Conservation (phyloP, 2,329 filamentous ascomycete genomes). For the Fusarium longipes region DNA sequence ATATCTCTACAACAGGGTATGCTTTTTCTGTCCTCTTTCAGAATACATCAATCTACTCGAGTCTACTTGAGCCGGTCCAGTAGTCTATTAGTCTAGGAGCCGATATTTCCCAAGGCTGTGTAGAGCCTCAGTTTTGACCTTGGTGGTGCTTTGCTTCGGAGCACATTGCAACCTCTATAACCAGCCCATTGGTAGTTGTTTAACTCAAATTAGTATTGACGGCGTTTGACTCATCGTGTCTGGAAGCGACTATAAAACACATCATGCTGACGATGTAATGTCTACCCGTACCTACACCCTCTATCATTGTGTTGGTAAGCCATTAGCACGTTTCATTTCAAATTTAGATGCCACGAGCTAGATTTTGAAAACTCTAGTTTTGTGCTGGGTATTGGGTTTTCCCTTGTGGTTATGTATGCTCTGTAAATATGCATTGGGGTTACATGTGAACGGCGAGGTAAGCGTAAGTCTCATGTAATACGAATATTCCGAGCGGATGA, state of each 20-base stretch:
- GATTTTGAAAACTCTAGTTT: background rate
- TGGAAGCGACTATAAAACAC: background rate
- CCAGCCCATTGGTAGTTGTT: background rate
- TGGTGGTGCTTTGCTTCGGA: conserved; percentile 4
- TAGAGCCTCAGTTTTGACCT: background rate
- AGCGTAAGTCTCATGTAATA: background rate
- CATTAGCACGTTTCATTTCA: background rate
- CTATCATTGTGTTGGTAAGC: background rate
- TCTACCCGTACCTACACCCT: background rate
- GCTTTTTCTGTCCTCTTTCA: background rate
- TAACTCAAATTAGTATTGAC: background rate
- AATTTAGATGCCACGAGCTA: background rate
- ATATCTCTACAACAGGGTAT: accelerated
- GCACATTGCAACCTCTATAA: background rate
- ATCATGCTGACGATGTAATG: background rate
- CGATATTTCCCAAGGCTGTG: background rate
- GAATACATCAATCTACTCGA: background rate
- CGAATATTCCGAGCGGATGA: conserved; percentile 1
- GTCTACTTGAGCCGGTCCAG: background rate
- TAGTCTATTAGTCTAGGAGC: background rate
- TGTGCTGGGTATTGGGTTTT: background rate
- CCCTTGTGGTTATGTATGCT: background rate
- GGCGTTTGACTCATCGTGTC: background rate
- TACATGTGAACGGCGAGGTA: background rate
- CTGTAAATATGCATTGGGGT: background rate